phyloP scores from a whole-genome alignment of 2,329 filamentous ascomycete genomes.

The Sporothrix dimorphospora region DNA sequence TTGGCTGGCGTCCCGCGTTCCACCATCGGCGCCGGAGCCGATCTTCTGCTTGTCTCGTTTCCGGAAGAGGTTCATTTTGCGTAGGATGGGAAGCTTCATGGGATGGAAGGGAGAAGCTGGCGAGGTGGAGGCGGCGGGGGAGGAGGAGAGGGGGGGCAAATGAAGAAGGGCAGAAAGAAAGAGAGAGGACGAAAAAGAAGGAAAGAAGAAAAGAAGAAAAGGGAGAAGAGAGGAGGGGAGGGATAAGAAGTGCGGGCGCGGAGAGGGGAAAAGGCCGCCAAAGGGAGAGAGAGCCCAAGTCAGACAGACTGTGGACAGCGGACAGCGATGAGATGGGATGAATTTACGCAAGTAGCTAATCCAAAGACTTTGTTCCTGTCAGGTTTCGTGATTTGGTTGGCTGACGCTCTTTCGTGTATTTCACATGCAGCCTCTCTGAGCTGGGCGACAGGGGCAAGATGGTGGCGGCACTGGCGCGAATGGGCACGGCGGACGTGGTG shows the following conservation, averaged over 20 bases:
- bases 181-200: background rate
- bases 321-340: constrained; percentile 21
- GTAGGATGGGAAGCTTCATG: constrained; percentile 29
- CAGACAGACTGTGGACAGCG: background rate
- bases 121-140: background rate
- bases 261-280: background rate
- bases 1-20: constrained; percentile 29
- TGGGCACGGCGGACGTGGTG: background rate
- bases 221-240: background rate
- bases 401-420: constrained; percentile 6
- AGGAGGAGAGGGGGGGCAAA: background rate
- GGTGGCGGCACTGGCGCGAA: constrained; percentile 13
- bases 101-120: background rate
- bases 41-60: constrained; percentile 42
- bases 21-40: constrained; percentile 29
- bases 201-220: background rate
- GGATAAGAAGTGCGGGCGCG: background rate
- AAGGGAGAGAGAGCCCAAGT: constrained; percentile 9
- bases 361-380: constrained; percentile 1
- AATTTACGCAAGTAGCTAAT: constrained; percentile 3
- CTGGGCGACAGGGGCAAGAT: constrained; percentile 9
- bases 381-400: constrained; percentile 29
- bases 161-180: background rate
- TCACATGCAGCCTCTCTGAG: background rate
- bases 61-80: constrained; percentile 43